Conservation (phyloP, 148 eudicot genomes). For the Agrostemma githago region DNA sequence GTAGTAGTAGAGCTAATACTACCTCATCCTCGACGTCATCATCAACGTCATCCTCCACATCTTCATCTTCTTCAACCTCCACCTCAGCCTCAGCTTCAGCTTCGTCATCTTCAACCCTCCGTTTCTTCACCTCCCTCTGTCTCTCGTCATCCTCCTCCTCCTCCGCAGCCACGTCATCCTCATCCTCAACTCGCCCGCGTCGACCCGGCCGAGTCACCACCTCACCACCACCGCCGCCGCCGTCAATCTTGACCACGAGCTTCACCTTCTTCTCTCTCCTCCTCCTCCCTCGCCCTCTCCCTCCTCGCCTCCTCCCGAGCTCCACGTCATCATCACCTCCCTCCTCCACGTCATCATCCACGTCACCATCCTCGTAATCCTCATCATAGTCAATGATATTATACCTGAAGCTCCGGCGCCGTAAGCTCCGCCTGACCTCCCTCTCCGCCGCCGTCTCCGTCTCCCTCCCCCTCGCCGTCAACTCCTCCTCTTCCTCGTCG, state of each 20-base stretch:
- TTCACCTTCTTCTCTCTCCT: not conserved
- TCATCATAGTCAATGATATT: slow-evolving; percentile 54
- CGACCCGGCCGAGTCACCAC: slow-evolving; percentile 20
- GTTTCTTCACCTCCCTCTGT: slow-evolving; percentile 38
- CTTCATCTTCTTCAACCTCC: slow-evolving; percentile 10
- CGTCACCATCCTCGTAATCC: slow-evolving; percentile 43
- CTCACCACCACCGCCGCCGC: not conserved
- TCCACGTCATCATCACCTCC: slow-evolving; percentile 51
- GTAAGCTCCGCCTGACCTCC: slow-evolving; percentile 34
- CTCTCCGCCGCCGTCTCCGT: slow-evolving; percentile 23
- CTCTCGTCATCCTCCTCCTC: slow-evolving; percentile 28
- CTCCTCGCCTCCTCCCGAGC: slow-evolving; percentile 10
- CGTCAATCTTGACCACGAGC: not conserved
- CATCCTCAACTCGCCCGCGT: slow-evolving; percentile 29
- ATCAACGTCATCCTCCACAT: slow-evolving; percentile 3
- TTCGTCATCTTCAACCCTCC: slow-evolving; percentile 30
- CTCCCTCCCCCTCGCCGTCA: slow-evolving; percentile 22
- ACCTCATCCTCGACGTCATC: slow-evolving; percentile 13
- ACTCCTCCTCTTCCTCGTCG: not conserved
- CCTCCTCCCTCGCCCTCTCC: not conserved
- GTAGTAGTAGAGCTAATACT: not conserved
- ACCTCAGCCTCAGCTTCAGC: slow-evolving; percentile 20
- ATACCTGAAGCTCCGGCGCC: slow-evolving; percentile 52
- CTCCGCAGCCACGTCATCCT: slow-evolving; percentile 24
- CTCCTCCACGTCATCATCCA: slow-evolving; percentile 39